Evolutionary conservation across 768 basidiomycete genomes (phyloP), one percentile per base, ranked within the genome.

Genomic region (Dioszegia crocea): DNA sequence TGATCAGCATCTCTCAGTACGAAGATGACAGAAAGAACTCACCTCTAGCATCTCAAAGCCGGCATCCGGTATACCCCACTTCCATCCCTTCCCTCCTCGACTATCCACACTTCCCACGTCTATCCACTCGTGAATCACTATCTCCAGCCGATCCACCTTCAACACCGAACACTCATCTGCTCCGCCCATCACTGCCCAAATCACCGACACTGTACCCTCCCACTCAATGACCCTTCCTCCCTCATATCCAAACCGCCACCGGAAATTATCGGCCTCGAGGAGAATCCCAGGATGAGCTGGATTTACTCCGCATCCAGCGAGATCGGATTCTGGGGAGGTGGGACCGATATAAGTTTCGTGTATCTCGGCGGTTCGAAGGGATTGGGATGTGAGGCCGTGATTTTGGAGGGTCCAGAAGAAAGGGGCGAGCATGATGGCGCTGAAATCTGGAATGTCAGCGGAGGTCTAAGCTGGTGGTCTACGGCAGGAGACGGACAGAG

Each of bases 251-350:
- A 39, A 53, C 38, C 38, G 33, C 51, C 51, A 53, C 17, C 38
- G 19, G 17, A 40, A 53, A 27, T 53, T 38, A 23, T 40, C 38
- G 23, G 51, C 51, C 19, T 53, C 19, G 51, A 53, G 51, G 16
- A 24, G 26, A 2, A 53, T 39, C 2, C 49, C 49, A 3, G n/a
- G n/a, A n/a, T n/a, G n/a, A n/a, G n/a, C n/a, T n/a, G n/a, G n/a
- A n/a, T n/a, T n/a, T n/a, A n/a, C n/a, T n/a, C n/a, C n/a, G n/a
- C n/a, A n/a, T n/a, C n/a, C n/a, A n/a, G n/a, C n/a, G n/a, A n/a
- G n/a, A n/a, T 29, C 12, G 47, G 16, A 27, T 12, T n/a, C 2
- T 26, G 10, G 8, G 10, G 19, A 10, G 10, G 49, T 29, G 29
- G 26, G 2, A n/a, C 29, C 29, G 30, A 36, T 36, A 23, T 23